Percentiles rank a stretch among this genome's conserved stretches.
phyloP scores from a whole-genome alignment of 768 basidiomycete genomes.

The Galerina sulciceps region DNA sequence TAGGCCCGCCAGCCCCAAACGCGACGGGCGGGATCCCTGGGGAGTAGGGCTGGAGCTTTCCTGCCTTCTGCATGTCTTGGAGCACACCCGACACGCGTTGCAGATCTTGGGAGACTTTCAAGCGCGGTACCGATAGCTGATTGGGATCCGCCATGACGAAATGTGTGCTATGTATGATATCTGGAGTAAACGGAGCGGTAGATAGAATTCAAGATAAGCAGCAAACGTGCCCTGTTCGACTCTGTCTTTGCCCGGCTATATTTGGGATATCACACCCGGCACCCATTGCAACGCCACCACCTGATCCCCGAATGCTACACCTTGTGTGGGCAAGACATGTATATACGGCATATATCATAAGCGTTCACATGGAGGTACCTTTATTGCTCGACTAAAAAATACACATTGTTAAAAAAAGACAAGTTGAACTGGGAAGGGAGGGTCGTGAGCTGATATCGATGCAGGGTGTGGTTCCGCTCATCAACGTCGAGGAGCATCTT shows the following conservation, averaged over 20 bases:
- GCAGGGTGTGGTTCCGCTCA: constrained; percentile 10
- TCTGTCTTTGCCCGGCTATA: background rate
- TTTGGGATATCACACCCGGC: background rate
- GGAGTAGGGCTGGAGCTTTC: constrained; percentile 31
- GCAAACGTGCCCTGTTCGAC: constrained; percentile 8
- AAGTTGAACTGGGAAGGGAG: constrained; percentile 7
- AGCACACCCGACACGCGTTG: constrained; percentile 55
- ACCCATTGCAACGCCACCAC: background rate
- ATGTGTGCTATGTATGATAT: no score
- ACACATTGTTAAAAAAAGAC: constrained; percentile 25
- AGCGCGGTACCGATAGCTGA: constrained; percentile 28
- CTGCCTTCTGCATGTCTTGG: constrained; percentile 47
- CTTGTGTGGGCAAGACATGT: no score
- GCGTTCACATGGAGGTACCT: constrained; percentile 4
- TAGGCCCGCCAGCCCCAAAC: constrained; percentile 79
- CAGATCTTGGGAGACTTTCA: constrained; percentile 47
- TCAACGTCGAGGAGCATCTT: constrained; percentile 21
- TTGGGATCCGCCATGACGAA: constrained; percentile 26
- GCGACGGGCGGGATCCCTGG: constrained; percentile 57
- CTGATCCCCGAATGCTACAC: background rate
- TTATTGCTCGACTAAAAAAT: constrained; percentile 28
- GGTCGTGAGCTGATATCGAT: constrained; percentile 18
- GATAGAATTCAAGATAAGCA: constrained; percentile 19
- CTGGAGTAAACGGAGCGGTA: background rate
- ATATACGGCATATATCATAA: background rate